Conservation (phyloP, 129 eudicot genomes). For the Tagetes erecta region DNA sequence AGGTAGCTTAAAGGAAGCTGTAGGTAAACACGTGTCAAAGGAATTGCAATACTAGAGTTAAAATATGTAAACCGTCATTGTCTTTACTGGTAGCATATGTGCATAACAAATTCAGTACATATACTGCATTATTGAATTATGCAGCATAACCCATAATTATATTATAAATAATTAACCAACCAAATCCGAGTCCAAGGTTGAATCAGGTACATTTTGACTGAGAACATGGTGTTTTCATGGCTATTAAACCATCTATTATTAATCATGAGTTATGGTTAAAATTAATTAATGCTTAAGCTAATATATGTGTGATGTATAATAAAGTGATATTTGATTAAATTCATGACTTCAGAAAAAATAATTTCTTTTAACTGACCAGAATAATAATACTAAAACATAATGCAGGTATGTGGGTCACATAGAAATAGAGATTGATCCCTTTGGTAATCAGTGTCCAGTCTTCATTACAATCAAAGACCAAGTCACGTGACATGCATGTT, state of each 20-base stretch:
- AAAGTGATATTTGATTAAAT: background rate
- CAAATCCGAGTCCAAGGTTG: no score
- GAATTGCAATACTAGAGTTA: no score
- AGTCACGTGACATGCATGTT: slow-evolving; percentile 16
- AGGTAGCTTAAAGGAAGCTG: no score
- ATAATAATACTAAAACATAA: background rate
- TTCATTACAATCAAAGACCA: background rate
- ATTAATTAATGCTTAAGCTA: background rate
- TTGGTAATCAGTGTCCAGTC: background rate
- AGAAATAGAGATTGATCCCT: background rate
- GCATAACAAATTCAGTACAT: no score
- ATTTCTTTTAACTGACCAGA: background rate
- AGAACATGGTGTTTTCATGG: no score
- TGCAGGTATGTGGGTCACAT: slow-evolving; percentile 2
- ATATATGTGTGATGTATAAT: background rate
- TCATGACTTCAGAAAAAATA: background rate
- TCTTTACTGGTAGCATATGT: no score
- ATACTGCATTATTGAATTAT: no score
- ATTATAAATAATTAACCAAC: no score
- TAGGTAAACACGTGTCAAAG: no score
- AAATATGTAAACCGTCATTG: no score
- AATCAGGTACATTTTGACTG: no score
- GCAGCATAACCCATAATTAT: no score
- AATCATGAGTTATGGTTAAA: background rate
- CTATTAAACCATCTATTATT: background rate